Base-by-base conservation (phyloP, 1,284 basidiomycete species). In the Melampsora americana region DNA sequence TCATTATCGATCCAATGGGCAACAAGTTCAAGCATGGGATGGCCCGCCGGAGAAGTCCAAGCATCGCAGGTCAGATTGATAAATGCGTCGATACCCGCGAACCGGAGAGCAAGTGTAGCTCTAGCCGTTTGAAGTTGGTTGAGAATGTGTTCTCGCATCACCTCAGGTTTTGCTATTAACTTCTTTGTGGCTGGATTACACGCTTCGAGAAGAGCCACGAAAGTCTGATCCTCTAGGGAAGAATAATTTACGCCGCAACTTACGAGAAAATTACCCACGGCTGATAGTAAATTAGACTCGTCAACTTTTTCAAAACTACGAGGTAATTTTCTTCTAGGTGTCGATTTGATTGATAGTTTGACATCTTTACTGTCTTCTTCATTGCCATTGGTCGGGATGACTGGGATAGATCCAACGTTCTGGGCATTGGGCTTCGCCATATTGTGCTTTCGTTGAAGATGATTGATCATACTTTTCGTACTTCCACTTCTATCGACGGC, bases 1-100 rank as follows among this genome's bases (percentile, higher is more conserved):
- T 56, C 53, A 23, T 56, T 56, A 28, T 56, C 53, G 53, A 56
- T 56, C 53, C 53, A 56, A 28, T 56, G 53, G 28, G 53, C 53
- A 28, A 56, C 53, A 28, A 56, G n/a, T 56, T 56, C 53, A 56
- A 56, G 53, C 53, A 56, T 56, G 28, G 53, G 53, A 56, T 56
- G 53, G n/a, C 53, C 53, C n/a, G 53, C 53, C n/a, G 53, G 53
- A 56, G 53, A 56, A 11, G 53, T 56, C 53, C 53, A 56, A n/a
- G 53, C 53, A 14, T 56, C 53, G 53, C 53, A 56, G 14, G 53
- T 56, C 53, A 56, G 14, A 28, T 28, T 56, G 53, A 56, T 56
- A 14, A 56, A 56, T n/a, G 53, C n/a, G 53, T 56, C 53, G 20
- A 23, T n/a, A 28, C 28, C 53, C 28, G n/a, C n/a, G n/a, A 56